Base-by-base conservation (phyloP, 2,329 filamentous ascomycete species). In the Paramyrothecium roridum region DNA sequence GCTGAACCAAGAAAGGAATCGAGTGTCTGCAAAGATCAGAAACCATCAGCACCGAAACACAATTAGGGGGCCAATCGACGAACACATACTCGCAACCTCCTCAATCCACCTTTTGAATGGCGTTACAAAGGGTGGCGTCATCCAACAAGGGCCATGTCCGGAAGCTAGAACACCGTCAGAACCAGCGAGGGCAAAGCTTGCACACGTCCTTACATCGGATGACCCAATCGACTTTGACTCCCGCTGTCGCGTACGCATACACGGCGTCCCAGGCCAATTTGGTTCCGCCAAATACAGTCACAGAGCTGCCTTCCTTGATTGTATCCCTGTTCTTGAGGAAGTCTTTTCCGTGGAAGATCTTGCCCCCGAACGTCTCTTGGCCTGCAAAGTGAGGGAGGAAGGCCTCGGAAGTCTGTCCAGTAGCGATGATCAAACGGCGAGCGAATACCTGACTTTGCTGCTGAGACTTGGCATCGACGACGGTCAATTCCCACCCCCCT, bases 1-100 rank as follows among this genome's bases (percentile, higher is more conserved):
- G 52, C 83, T 86, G 69, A 93, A 85, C 85, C 87, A 91, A 2
- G 84, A 37, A 8, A 55, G 40, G 16, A 48, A 7, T 48, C 30
- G n/a, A 23, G 37, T 30, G 47, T 52, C 23, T 20, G 26, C 26
- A 10, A 30, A n/a, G 13, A 47, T 48, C 20, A 55, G 21, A 19
- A 46, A 55, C 19, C 21, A 55, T 7, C 20, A 20, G 46, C 16
- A 20, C 20, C 17, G 13, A 13, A 13, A 7, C 46, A 4, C 46
- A n/a, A n/a, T n/a, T n/a, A n/a, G n/a, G n/a, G n/a, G n/a, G n/a
- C n/a, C n/a, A n/a, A n/a, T n/a, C n/a, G n/a, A n/a, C n/a, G n/a
- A 19, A 20, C 21, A 48, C 46, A n/a, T 48, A 48, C 46, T 48
- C 12, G 46, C 46, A 48, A 48, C 16, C 20, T 21, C 19, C 20